phyloP scores from a whole-genome alignment of 2,329 filamentous ascomycete species.

The Fusarium pininemorale region DNA sequence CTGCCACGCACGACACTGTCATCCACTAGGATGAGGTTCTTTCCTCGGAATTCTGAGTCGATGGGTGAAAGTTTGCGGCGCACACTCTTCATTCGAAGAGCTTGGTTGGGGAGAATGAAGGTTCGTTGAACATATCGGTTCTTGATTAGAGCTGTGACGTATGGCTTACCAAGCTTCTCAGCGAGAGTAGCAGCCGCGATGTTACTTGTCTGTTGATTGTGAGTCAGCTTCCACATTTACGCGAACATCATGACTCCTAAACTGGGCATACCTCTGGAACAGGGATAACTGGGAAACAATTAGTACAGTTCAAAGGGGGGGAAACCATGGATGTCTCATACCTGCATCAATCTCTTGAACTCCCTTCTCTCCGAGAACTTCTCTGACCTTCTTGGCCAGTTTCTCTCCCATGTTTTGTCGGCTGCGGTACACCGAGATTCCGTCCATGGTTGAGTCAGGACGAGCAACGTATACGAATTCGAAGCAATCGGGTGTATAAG shows the following conservation, averaged over 20 bases:
- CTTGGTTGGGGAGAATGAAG: slow-evolving; percentile 80
- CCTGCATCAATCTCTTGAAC: slow-evolving; percentile 79
- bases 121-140: slow-evolving; percentile 90
- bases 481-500: slow-evolving; percentile 75
- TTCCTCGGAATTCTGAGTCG: slow-evolving; percentile 81
- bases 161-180: slow-evolving; percentile 78
- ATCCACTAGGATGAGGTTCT: slow-evolving; percentile 85
- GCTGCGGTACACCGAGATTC: slow-evolving; percentile 85
- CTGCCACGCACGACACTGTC: slow-evolving; percentile 86
- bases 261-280: slow-evolving; percentile 58
- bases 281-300: slow-evolving; percentile 46
- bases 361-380: slow-evolving; percentile 72
- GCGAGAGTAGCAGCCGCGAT: slow-evolving; percentile 82
- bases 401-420: slow-evolving; percentile 88
- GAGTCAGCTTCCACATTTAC: background rate
- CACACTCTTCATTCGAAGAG: slow-evolving; percentile 82
- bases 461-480: slow-evolving; percentile 79
- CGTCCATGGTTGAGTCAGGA: slow-evolving; percentile 84
- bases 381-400: slow-evolving; percentile 76
- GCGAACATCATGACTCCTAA: background rate
- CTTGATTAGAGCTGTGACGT: slow-evolving; percentile 85
- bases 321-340: slow-evolving; percentile 25
- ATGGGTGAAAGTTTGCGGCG: slow-evolving; percentile 91
- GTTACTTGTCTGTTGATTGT: slow-evolving; percentile 71
- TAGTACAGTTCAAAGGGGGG: background rate